Evolutionary conservation across 495 filamentous ascomycete genomes (phyloP), one percentile per base, ranked within the genome.

Genomic region (Parachaetomium inaequale): DNA sequence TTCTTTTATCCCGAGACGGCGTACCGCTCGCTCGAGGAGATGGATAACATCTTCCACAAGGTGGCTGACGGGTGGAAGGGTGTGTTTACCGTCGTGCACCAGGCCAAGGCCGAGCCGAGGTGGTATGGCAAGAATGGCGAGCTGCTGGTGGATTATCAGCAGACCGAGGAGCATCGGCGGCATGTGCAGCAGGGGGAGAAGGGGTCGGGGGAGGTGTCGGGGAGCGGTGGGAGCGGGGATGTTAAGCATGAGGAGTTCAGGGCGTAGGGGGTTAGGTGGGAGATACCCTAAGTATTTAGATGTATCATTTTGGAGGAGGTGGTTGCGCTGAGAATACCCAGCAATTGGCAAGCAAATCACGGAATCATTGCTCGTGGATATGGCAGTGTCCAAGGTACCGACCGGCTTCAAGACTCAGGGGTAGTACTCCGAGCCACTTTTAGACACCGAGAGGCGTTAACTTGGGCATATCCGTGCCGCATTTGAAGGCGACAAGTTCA

Each of bases 1-100:
- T 84, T 90, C 76, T 88, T 88, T 75, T 90, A 89, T 71, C 88
- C 88, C 11, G 88, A 90, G 76, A 90, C 87, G 0, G 82, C 83
- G 7, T 74, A 78, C 40, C 85, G 89, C 55, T 86, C 82, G 49
- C 79, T 93, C 21, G 89, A 93, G 68, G 89, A 91, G 68, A 90
- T 92, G 58, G 90, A 92, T 69, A 79, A 91, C 58, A 87, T 89
- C 72, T 90, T 91, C 65, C 70, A 87, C 65, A 92, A 93, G 79
- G 89, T 88, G 1, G 84, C 83, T 65, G 71, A 75, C 19, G 90
- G 56, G 3, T 50, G 43, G 56, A 59, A 93, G 74, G 86, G 88
- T 5, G 91, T 89, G 11, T 84, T 81, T 46, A 91, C 90, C 57
- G 88, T 94, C 34, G 76, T 93, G 23, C 75, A 77, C 15, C 81